Evolutionary conservation across 768 basidiomycete species (phyloP), one percentile per base, ranked within the genome.

Genomic region (Collybia nuda): DNA sequence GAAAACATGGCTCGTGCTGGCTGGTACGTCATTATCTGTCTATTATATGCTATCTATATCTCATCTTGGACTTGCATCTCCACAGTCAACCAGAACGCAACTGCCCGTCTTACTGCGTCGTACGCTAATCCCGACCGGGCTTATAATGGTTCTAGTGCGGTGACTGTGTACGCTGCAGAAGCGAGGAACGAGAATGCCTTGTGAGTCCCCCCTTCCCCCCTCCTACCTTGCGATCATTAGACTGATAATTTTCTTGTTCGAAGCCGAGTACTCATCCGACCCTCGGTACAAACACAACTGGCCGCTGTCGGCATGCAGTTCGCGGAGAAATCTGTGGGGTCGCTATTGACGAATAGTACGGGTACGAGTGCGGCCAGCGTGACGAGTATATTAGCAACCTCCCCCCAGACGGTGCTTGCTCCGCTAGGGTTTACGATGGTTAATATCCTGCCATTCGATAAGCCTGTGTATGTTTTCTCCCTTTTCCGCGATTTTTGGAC

Each of bases 101-200:
- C 72, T 0, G 56, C 62, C 11, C 67, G 69, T 39, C 63, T 78
- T 7, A 61, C 66, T 29, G 50, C 56, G 7, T 69, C 76, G 26
- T 66, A 80, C 15, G 59, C 64, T 3, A 53, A 63, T 5, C 70
- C 69, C 0, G 65, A 82, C 49, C 51, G 65, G 2, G 49, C 68
- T 0, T 85, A 84, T 48, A 68, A 83, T 50, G 74, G 76, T 0
- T 68, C 76, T 0, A 54, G 56, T 2, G 82, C 80, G 1, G 66
- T 86, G 3, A 82, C 76, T 0, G 75, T 72, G 18, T 79, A 74
- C 47, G 67, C 61, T 0, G 71, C 67, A 0, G 74, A 77, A 50
- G 85, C 78, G n/a, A 68, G 85, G 18, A 85, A 80, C 43, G 84
- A 85, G 54, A 82, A 79, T 48, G 76, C 75, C 3, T 85, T 72